Conservation (phyloP, 2,329 filamentous ascomycete genomes). For the Colletotrichum sp. region DNA sequence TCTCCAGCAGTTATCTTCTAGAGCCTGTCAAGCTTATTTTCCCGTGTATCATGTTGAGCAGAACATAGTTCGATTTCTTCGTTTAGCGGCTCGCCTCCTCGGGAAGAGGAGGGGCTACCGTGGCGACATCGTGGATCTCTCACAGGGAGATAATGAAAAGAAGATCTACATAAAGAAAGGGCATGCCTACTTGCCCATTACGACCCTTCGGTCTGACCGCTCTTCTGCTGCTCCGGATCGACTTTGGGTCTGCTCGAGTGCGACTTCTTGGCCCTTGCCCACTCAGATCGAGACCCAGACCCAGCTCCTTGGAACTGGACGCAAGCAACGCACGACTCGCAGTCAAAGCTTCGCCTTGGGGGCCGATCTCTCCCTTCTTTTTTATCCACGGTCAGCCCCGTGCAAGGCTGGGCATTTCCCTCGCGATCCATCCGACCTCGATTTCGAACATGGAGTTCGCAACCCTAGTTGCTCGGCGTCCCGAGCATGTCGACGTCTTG, state of each 20-base stretch:
- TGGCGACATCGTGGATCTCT: background rate
- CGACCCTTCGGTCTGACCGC: background rate
- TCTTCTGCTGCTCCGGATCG: background rate
- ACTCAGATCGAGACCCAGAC: background rate
- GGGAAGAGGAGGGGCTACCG: background rate
- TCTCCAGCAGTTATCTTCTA: background rate
- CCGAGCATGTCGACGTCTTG: constrained; percentile 27
- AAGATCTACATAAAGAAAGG: constrained; percentile 4
- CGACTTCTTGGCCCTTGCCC: background rate
- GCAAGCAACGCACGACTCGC: background rate
- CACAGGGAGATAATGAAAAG: background rate
- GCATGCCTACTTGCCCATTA: background rate
- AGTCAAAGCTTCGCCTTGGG: background rate
- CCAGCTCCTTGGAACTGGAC: background rate
- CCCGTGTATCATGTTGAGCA: constrained; percentile 4
- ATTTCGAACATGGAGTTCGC: constrained; percentile 4
- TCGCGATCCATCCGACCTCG: background rate
- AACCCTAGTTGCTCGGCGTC: background rate
- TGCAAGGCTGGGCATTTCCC: background rate
- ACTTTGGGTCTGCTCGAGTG: background rate
- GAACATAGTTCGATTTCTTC: background rate
- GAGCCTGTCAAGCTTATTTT: constrained; percentile 7
- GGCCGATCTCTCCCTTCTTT: background rate
- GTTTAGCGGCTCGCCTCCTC: background rate
- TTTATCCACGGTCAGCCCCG: background rate